Conservation (phyloP, 2,329 filamentous ascomycete genomes). For the Penicillium sp. region DNA sequence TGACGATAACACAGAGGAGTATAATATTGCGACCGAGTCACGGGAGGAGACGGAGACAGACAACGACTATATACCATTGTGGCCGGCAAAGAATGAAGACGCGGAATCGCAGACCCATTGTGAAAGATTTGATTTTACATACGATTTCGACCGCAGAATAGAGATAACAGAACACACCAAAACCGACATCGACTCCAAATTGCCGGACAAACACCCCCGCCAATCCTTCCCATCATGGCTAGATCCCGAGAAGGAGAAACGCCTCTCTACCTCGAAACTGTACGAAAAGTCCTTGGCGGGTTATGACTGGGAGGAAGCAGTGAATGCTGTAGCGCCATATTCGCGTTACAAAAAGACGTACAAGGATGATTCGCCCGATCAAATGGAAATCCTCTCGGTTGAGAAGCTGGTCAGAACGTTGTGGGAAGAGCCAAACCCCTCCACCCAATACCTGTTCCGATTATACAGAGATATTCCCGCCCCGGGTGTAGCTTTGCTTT, state of each 20-base stretch:
- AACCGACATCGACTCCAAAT: background rate
- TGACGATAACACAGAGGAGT: conserved; percentile 18
- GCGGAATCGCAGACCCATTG: conserved; percentile 5
- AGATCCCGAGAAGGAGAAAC: conserved; percentile 19
- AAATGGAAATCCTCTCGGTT: conserved; percentile 37
- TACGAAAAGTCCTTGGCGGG: conserved; percentile 24
- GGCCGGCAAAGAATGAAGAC: conserved; percentile 7
- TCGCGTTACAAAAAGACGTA: conserved; percentile 35
- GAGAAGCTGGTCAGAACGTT: conserved; percentile 44
- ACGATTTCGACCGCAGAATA: conserved; percentile 6
- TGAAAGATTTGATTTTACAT: conserved; percentile 9
- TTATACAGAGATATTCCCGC: conserved; percentile 53
- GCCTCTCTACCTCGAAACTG: conserved; percentile 23
- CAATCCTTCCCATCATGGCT: conserved; percentile 14
- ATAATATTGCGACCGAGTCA: conserved; percentile 2
- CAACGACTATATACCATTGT: conserved; percentile 8
- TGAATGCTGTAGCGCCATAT: conserved; percentile 40
- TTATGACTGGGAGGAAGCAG: conserved; percentile 26
- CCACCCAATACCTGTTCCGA: conserved; percentile 52
- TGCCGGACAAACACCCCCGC: background rate
- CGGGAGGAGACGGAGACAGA: conserved; percentile 4
- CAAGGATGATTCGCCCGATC: conserved; percentile 26
- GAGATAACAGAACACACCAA: background rate
- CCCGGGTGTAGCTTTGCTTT: conserved; percentile 54
- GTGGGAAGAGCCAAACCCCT: conserved; percentile 39